phyloP scores from a whole-genome alignment of 805 yeast species.

The Starmerella floricola region DNA sequence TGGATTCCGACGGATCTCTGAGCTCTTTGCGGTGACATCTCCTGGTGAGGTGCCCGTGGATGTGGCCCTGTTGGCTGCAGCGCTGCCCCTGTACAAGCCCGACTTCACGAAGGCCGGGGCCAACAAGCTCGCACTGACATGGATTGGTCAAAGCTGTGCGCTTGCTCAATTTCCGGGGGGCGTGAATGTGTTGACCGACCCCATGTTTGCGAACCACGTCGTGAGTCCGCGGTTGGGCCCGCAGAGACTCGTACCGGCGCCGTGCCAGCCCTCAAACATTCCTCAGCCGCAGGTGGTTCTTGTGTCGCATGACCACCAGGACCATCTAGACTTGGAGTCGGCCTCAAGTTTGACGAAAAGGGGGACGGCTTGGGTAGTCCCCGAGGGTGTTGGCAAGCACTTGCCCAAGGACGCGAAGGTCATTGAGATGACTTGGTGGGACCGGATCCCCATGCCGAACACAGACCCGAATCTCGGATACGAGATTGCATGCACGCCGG shows the following conservation, averaged over 20 bases:
- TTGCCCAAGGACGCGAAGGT: conserved; percentile 46
- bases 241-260: conserved; percentile 66
- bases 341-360: conserved; percentile 31
- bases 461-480: conserved; percentile 37
- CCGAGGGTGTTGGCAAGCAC: conserved; percentile 56
- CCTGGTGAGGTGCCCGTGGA: conserved; percentile 49
- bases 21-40: conserved; percentile 48
- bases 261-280: conserved; percentile 50
- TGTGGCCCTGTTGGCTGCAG: conserved; percentile 37
- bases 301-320: conserved; percentile 93
- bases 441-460: conserved; percentile 38
- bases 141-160: conserved; percentile 91
- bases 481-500: conserved; percentile 80
- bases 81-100: conserved; percentile 53
- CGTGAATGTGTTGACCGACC: conserved; percentile 73
- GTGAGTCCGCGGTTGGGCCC: conserved; percentile 64
- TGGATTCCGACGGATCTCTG: conserved; percentile 56
- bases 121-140: conserved; percentile 50
- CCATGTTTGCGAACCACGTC: conserved; percentile 57
- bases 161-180: conserved; percentile 52
- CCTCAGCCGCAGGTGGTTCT: conserved; percentile 60
- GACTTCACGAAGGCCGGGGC: conserved; percentile 25
- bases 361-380: conserved; percentile 76
- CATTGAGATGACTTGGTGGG: conserved; percentile 92
- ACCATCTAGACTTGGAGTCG: conserved; percentile 65